Evolutionary conservation across 2,329 filamentous ascomycete genomes (phyloP).

Genomic region (Allantophomopsis lycopodina): DNA sequence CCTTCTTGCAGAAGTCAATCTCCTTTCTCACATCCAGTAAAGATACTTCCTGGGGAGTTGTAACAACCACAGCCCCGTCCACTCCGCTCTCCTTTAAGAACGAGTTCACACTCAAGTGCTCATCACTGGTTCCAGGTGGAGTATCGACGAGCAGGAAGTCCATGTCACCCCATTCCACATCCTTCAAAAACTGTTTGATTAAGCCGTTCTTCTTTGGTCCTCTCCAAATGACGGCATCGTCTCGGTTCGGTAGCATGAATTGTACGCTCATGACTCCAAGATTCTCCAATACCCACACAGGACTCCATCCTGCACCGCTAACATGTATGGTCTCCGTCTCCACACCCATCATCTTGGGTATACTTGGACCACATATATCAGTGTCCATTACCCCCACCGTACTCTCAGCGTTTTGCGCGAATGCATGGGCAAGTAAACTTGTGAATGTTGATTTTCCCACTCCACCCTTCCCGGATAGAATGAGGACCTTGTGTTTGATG

Average conservation of each 20-base stretch:
- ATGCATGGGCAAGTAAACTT: conserved; percentile 75
- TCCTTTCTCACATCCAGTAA: conserved; percentile 92
- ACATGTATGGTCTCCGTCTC: conserved; percentile 89
- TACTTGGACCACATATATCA: conserved; percentile 90
- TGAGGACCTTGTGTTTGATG: conserved; percentile 80
- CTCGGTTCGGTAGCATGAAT: conserved; percentile 89
- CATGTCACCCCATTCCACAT: conserved; percentile 93
- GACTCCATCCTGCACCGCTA: conserved; percentile 78
- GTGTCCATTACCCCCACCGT: conserved; percentile 95
- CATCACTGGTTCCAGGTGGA: conserved; percentile 87
- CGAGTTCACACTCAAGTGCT: conserved; percentile 87
- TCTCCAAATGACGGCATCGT: conserved; percentile 95
- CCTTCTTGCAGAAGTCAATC: conserved; percentile 94
- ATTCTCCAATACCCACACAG: conserved; percentile 92
- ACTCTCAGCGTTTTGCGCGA: conserved; percentile 65
- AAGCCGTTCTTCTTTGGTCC: conserved; percentile 97
- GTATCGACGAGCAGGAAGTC: conserved; percentile 93
- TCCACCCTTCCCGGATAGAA: conserved; percentile 88
- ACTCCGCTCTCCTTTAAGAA: conserved; percentile 85
- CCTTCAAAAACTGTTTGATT: conserved; percentile 96
- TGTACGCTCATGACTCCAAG: conserved; percentile 94
- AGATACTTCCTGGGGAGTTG: conserved; percentile 88
- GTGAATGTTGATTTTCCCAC: conserved; percentile 96
- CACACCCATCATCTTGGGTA: conserved; percentile 98
- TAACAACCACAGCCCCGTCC: conserved; percentile 84